Evolutionary conservation across 345 rosid species (phyloP).

Genomic region (Microthlaspi erraticum): DNA sequence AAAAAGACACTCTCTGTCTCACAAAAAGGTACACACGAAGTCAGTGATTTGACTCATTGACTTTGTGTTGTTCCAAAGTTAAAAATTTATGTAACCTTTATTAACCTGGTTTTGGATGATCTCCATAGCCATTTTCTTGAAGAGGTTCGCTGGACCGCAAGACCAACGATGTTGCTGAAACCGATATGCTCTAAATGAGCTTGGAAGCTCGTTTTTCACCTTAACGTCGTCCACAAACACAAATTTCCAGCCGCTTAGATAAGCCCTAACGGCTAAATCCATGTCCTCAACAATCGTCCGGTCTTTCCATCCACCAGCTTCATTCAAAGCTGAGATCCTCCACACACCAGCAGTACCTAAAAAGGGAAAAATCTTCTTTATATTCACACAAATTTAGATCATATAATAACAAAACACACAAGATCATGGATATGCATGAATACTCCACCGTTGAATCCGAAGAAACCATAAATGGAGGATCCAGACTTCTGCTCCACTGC

Average conservation of each 20-base stretch:
- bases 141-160: conserved; percentile 93
- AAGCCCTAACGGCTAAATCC: conserved; percentile 90
- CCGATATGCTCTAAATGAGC: conserved; percentile 84
- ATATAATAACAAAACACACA: conserved; percentile 4
- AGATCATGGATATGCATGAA: conserved; percentile 7
- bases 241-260: conserved; percentile 85
- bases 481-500: conserved; percentile 48
- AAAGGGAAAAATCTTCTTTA: conserved; percentile 12
- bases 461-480: conserved; percentile 41
- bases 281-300: conserved; percentile 93
- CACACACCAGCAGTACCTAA: conserved; percentile 95
- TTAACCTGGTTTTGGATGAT: conserved; percentile 60
- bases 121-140: conserved; percentile 71
- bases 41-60: background rate
- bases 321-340: conserved; percentile 77
- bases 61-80: conserved; percentile 9
- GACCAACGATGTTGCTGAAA: conserved; percentile 94
- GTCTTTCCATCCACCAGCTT: conserved; percentile 94
- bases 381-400: background rate
- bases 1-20: conserved; percentile 67
- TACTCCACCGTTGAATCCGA: conserved; percentile 45
- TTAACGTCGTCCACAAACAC: conserved; percentile 63
- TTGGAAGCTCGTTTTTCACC: conserved; percentile 87
- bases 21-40: background rate
- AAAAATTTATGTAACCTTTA: background rate